A percentile compares a stretch with the other conserved stretches of the same genome.
phyloP scores from a whole-genome alignment of 805 yeast species.

The Candida broadrunensis region DNA sequence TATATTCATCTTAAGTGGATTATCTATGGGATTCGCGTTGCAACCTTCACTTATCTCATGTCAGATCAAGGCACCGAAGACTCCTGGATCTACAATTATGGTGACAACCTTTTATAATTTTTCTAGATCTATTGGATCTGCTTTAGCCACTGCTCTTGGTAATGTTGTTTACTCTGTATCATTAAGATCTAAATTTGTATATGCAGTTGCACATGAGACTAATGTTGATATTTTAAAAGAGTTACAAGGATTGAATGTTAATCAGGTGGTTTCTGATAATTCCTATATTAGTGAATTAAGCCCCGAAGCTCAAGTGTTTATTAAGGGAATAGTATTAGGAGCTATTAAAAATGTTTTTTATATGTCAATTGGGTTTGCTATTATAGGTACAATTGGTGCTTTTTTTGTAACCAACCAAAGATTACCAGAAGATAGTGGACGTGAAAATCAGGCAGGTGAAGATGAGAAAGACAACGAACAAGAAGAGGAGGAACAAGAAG shows the following conservation, averaged over 20 bases:
- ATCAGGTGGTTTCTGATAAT: constrained; percentile 3
- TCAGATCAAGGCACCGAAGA: constrained; percentile 50
- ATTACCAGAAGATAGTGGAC: constrained; percentile 8
- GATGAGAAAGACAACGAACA: too few species aligned
- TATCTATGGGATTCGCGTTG: constrained; percentile 45
- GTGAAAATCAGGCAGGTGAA: neutral
- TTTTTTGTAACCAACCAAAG: constrained; percentile 39
- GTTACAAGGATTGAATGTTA: constrained; percentile 8
- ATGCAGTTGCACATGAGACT: constrained; percentile 4
- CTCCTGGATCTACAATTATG: constrained; percentile 47
- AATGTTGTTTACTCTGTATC: constrained; percentile 8
- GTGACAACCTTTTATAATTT: constrained; percentile 45
- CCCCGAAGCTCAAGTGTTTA: constrained; percentile 18
- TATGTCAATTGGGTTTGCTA: constrained; percentile 35
- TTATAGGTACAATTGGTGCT: constrained; percentile 22
- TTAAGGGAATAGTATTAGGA: constrained; percentile 27
- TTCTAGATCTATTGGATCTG: constrained; percentile 45
- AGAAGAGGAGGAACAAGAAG: neutral
- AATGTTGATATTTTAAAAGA: constrained; percentile 4
- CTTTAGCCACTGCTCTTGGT: constrained; percentile 32
- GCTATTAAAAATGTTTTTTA: constrained; percentile 40
- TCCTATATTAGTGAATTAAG: constrained; percentile 9
- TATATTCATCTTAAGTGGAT: constrained; percentile 44
- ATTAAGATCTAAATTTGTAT: constrained; percentile 5
- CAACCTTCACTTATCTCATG: constrained; percentile 45